Percentiles rank a stretch among this genome's conserved stretches.
These are phyloP conservation scores for Paramarasmius palmivorus DNA, from an alignment of 1,284 basidiomycete genomes.

Conservation along the genomic window DNA sequence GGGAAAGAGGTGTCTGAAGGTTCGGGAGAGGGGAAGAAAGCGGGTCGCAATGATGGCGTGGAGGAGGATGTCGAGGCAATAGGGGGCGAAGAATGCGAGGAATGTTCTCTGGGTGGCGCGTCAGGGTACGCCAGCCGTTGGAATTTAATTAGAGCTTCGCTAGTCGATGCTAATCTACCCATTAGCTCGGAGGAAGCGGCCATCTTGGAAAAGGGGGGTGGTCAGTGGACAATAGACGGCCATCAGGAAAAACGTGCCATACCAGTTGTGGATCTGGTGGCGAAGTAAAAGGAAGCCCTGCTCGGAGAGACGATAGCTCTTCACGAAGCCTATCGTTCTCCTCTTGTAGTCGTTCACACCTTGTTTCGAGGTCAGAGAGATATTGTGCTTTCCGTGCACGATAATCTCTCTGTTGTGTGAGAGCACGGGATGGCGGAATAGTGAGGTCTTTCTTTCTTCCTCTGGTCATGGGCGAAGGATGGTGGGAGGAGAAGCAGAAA, in stretches of 20 bases:
- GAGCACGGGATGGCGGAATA: conserved; percentile 48
- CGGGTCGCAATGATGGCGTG: conserved; percentile 19
- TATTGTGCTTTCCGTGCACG: conserved; percentile 61
- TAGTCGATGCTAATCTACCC: conserved; percentile 45
- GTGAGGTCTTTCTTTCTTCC: conserved; percentile 65
- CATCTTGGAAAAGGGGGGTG: conserved; percentile 28
- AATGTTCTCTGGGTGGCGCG: conserved; percentile 16
- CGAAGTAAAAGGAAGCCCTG: conserved; percentile 31
- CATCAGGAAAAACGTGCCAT: conserved; percentile 20
- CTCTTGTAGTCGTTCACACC: conserved; percentile 50
- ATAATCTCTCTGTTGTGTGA: conserved; percentile 62
- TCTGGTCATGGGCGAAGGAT: conserved; percentile 47
- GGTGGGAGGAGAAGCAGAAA: neutral
- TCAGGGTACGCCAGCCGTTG: conserved; percentile 38
- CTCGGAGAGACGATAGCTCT: conserved; percentile 44
- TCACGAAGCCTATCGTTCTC: conserved; percentile 52
- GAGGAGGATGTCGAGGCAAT: conserved; percentile 20
- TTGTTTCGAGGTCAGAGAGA: conserved; percentile 54
- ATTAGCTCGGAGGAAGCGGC: conserved; percentile 51
- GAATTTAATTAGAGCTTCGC: conserved; percentile 47
- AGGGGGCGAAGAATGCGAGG: conserved; percentile 28
- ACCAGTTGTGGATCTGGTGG: conserved; percentile 44
- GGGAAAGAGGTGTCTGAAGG: conserved; percentile 15
- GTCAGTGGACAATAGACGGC: conserved; percentile 5
- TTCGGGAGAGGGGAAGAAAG: conserved; percentile 23